These are phyloP conservation scores for Mucor lusitanicus DNA, from an alignment of 371 early-diverging fungal genomes.

Conservation along the genomic window DNA sequence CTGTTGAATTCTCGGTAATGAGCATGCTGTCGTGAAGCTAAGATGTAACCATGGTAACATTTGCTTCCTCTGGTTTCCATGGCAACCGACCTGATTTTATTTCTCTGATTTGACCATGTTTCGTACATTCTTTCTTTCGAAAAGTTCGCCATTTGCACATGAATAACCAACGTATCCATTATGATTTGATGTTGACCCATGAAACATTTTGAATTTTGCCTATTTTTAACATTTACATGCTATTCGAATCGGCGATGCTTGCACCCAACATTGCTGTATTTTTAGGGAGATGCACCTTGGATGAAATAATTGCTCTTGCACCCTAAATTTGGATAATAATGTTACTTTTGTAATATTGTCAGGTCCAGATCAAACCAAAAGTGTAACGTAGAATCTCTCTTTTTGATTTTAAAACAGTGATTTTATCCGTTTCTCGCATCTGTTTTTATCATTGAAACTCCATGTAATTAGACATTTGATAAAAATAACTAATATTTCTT, in stretches of 20 bases:
- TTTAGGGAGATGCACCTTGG: background rate
- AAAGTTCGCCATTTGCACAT: background rate
- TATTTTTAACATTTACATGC: background rate
- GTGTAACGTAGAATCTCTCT: background rate
- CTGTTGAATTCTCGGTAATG: background rate
- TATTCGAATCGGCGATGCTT: background rate
- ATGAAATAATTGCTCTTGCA: background rate
- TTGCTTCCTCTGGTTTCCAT: background rate
- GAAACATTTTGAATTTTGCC: background rate
- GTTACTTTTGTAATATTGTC: constrained; percentile 3
- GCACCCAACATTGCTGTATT: background rate
- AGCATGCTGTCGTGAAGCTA: background rate
- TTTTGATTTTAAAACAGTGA: background rate
- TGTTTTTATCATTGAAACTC: background rate
- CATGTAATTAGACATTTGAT: background rate
- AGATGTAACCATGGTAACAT: background rate
- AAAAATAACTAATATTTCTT: constrained; percentile 8
- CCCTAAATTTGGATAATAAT: constrained; percentile 3
- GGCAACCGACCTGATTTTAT: background rate
- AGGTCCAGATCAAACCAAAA: constrained; percentile 1
- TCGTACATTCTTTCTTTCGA: background rate
- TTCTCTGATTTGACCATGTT: background rate
- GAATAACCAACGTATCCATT: background rate
- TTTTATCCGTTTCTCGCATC: background rate
- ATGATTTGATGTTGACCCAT: background rate